Conservation (phyloP, 345 rosid species). For the Citropsis articulata region DNA sequence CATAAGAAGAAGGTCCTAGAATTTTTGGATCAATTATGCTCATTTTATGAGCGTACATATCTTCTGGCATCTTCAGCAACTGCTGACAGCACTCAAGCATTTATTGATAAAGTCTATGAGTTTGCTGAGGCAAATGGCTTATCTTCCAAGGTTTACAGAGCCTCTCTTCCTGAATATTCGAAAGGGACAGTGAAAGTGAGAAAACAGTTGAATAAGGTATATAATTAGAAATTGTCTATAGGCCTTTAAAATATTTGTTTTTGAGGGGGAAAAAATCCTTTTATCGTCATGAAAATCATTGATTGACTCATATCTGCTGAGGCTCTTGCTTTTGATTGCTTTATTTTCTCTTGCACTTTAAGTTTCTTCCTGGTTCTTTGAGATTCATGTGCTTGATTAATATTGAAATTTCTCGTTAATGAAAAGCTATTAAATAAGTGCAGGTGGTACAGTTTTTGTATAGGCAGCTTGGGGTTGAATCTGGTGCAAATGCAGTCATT, state of each 20-base stretch:
- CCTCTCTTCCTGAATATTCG: constrained; percentile 47
- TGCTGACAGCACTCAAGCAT: constrained; percentile 46
- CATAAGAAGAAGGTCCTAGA: constrained; percentile 64
- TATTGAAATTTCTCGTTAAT: background rate
- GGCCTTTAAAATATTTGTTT: constrained; percentile 3
- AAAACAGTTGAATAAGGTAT: constrained; percentile 61
- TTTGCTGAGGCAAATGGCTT: constrained; percentile 75
- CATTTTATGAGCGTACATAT: constrained; percentile 65
- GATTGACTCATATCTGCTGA: background rate
- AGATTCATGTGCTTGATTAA: background rate
- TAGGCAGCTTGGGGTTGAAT: constrained; percentile 61
- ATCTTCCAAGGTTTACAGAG: constrained; percentile 54
- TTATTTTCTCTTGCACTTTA: background rate
- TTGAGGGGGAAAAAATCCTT: background rate
- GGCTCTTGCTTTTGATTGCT: background rate
- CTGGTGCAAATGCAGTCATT: constrained; percentile 67
- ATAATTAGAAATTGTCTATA: background rate
- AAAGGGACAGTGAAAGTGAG: constrained; percentile 42
- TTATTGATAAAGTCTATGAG: constrained; percentile 67
- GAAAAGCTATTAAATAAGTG: constrained; percentile 4
- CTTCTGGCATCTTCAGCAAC: constrained; percentile 43
- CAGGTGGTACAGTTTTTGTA: constrained; percentile 68
- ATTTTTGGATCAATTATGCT: constrained; percentile 76
- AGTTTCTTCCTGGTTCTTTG: background rate
- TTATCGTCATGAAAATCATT: no score